phyloP scores from a whole-genome alignment of 768 basidiomycete genomes.

The Sarcomyxa edulis region DNA sequence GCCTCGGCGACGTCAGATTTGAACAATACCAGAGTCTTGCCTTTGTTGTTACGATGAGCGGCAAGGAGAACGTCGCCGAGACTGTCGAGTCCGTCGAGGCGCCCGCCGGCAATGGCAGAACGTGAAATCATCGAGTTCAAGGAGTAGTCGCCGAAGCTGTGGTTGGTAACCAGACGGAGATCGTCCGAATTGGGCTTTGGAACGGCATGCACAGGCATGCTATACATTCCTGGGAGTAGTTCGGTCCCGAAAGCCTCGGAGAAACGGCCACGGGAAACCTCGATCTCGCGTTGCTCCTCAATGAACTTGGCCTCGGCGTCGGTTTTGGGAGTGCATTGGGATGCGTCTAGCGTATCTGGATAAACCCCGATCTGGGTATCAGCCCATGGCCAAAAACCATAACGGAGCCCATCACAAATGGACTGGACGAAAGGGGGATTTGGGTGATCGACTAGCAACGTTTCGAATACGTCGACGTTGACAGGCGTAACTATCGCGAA shows the following conservation, averaged over 20 bases:
- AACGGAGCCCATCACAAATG: slow-evolving; percentile 14
- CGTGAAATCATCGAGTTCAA: slow-evolving; percentile 29
- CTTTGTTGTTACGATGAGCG: too few species aligned
- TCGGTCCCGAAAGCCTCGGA: slow-evolving; percentile 16
- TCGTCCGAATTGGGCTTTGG: slow-evolving; percentile 24
- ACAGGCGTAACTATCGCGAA: slow-evolving; percentile 19
- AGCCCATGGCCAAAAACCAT: slow-evolving; percentile 37
- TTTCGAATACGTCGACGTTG: slow-evolving; percentile 14
- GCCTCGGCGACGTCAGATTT: slow-evolving; percentile 34
- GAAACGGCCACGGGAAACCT: slow-evolving; percentile 10
- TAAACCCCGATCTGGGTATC: slow-evolving; percentile 8
- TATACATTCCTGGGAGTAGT: slow-evolving; percentile 28
- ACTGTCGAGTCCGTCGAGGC: slow-evolving; percentile 27
- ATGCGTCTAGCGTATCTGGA: slow-evolving; percentile 12
- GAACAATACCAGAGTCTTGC: slow-evolving; percentile 22
- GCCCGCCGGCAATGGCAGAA: slow-evolving; percentile 16
- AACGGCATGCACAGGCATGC: slow-evolving; percentile 25
- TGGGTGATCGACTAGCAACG: slow-evolving; percentile 18
- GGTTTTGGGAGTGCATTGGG: background rate
- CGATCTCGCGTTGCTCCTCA: slow-evolving; percentile 13
- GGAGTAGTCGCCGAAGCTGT: slow-evolving; percentile 23
- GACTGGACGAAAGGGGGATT: slow-evolving; percentile 28
- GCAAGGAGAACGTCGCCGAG: too few species aligned
- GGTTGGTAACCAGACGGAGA: slow-evolving; percentile 29
- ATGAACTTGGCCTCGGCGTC: slow-evolving; percentile 12